Evolutionary conservation across 495 filamentous ascomycete genomes (phyloP).

Genomic region (Penicillium arizonense): DNA sequence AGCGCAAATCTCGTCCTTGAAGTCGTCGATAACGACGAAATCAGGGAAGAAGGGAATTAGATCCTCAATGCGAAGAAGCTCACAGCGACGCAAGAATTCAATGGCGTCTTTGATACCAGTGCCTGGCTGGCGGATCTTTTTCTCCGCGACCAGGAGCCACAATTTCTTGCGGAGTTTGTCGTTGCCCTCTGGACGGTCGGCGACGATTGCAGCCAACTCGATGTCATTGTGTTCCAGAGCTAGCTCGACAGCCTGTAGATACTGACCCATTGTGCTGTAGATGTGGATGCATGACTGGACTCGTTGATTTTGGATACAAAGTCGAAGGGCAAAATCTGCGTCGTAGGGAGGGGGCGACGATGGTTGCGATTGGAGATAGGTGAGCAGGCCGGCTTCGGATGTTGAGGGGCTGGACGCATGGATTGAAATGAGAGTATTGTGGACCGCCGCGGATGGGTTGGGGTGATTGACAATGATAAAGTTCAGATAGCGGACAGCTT

Average conservation of each 20-base stretch:
- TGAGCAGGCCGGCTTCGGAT: slow-evolving; percentile 80
- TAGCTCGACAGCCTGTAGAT: slow-evolving; percentile 86
- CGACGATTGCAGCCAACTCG: slow-evolving; percentile 82
- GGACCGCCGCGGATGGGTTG: slow-evolving; percentile 82
- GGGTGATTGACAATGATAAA: slow-evolving; percentile 88
- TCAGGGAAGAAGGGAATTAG: slow-evolving; percentile 98
- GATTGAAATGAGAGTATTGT: slow-evolving; percentile 95
- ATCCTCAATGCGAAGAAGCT: slow-evolving; percentile 91
- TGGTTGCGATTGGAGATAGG: slow-evolving; percentile 80
- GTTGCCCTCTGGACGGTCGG: slow-evolving; percentile 80
- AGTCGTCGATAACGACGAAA: slow-evolving; percentile 98
- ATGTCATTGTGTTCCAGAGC: slow-evolving; percentile 86
- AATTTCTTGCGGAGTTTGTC: slow-evolving; percentile 83
- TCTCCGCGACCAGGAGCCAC: slow-evolving; percentile 91
- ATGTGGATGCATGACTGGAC: slow-evolving; percentile 94
- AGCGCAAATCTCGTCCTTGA: slow-evolving; percentile 95
- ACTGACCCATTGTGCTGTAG: slow-evolving; percentile 92
- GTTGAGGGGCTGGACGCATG: slow-evolving; percentile 82
- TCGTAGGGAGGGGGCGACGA: slow-evolving; percentile 78
- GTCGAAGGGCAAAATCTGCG: slow-evolving; percentile 92
- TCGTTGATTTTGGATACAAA: slow-evolving; percentile 91
- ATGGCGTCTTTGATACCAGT: slow-evolving; percentile 92
- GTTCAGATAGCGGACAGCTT: slow-evolving; percentile 90
- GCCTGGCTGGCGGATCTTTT: slow-evolving; percentile 76
- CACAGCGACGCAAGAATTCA: slow-evolving; percentile 88